Conservation (phyloP, 768 basidiomycete genomes). For the Mycena olivaceomarginata region DNA sequence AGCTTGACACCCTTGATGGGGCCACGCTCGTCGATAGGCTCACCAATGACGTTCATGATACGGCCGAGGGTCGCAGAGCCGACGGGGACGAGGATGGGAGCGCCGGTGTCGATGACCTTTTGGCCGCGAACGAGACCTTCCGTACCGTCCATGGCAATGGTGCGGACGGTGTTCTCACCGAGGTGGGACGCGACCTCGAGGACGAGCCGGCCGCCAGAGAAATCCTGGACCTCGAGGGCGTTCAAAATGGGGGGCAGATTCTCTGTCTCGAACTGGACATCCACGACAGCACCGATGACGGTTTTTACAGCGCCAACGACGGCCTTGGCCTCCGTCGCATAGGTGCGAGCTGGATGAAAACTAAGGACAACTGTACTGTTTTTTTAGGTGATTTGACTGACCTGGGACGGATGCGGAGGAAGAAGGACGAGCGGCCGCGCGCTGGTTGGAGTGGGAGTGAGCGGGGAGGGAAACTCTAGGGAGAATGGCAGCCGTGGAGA, state of each 20-base stretch:
- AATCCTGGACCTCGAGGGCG: slow-evolving; percentile 97
- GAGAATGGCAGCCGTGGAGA: slow-evolving; percentile 83
- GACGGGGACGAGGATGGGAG: slow-evolving; percentile 97
- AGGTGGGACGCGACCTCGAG: slow-evolving; percentile 99
- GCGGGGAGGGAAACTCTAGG: slow-evolving; percentile 71
- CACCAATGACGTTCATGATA: slow-evolving; percentile 99
- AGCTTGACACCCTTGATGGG: slow-evolving; percentile 97
- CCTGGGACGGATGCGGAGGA: slow-evolving; percentile 71
- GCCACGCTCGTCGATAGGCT: slow-evolving; percentile 99
- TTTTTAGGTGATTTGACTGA: slow-evolving; percentile 56
- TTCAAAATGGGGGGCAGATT: slow-evolving; percentile 98
- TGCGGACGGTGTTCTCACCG: slow-evolving; percentile 99
- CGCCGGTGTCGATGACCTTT: slow-evolving; percentile 97
- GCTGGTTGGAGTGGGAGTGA: slow-evolving; percentile 60
- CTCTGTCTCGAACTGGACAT: slow-evolving; percentile 98
- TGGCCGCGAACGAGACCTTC: slow-evolving; percentile 99
- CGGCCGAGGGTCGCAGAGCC: slow-evolving; percentile 96
- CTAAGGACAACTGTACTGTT: slow-evolving; percentile 27
- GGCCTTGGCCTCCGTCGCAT: slow-evolving; percentile 92
- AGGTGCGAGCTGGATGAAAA: slow-evolving; percentile 78
- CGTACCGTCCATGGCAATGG: slow-evolving; percentile 99
- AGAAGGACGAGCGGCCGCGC: slow-evolving; percentile 68
- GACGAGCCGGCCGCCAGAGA: slow-evolving; percentile 96
- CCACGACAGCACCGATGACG: slow-evolving; percentile 99
- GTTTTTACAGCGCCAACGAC: slow-evolving; percentile 92